Percentiles rank a stretch among this genome's conserved stretches.
Conservation (phyloP, 371 early-diverging fungal species). For the Lichtheimia hyalospora region DNA sequence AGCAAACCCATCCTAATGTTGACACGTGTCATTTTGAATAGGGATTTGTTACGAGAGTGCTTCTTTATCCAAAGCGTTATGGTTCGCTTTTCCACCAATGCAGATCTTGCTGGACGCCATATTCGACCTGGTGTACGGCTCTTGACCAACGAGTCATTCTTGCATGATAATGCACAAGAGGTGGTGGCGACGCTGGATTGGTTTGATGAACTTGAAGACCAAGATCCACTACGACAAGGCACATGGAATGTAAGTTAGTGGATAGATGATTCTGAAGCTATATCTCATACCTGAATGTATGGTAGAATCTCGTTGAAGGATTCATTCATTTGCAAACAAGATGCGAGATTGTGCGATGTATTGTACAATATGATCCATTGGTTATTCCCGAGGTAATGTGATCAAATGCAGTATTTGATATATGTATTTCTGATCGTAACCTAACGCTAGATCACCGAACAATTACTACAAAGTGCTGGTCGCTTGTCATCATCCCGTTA, state of each 20-base stretch:
- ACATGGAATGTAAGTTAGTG: not conserved
- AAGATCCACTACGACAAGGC: conserved; percentile 2
- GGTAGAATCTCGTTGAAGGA: conserved; percentile 30
- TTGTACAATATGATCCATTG: conserved; percentile 16
- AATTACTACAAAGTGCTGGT: conserved; percentile 22
- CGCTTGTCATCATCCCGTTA: conserved; percentile 18
- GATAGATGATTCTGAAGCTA: not conserved
- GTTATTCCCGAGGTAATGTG: conserved; percentile 19
- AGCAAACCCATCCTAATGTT: not conserved
- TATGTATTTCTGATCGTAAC: not conserved
- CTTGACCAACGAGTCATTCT: conserved; percentile 20
- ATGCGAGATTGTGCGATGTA: conserved; percentile 20
- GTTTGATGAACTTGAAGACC: conserved; percentile 30
- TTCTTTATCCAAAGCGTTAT: conserved; percentile 11
- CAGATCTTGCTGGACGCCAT: conserved; percentile 21
- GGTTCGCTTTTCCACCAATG: conserved; percentile 2
- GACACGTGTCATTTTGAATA: not conserved
- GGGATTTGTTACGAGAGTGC: conserved; percentile 17
- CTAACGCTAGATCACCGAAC: conserved; percentile 18
- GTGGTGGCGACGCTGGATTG: conserved; percentile 23
- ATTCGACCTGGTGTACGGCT: conserved; percentile 17
- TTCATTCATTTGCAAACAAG: conserved; percentile 36
- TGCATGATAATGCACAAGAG: conserved; percentile 20
- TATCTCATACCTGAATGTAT: no score
- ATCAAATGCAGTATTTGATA: not conserved